A percentile compares a stretch with the other conserved stretches of the same genome.
phyloP scores from a whole-genome alignment of 2,329 filamentous ascomycete species.

The Aspergillus puulaauensis region DNA sequence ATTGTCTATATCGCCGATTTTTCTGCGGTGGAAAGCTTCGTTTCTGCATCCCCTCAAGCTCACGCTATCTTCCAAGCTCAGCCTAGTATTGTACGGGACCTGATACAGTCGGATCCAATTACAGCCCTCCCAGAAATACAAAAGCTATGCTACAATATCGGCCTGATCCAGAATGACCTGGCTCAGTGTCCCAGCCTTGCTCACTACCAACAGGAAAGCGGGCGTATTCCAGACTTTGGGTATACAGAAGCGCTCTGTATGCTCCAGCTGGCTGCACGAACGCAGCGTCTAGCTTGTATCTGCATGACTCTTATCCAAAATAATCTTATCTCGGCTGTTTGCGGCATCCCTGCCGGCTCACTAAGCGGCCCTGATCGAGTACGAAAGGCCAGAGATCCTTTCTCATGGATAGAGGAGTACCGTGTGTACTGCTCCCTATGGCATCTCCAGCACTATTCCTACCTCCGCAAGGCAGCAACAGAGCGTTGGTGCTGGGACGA shows the following conservation, averaged over 20 bases:
- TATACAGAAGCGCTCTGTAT: background rate
- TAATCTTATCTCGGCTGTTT: background rate
- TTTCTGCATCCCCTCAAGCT: background rate
- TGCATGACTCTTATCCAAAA: background rate
- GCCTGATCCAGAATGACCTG: background rate
- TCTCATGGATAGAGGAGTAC: background rate
- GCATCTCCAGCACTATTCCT: background rate
- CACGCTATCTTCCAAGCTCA: background rate
- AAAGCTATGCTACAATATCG: background rate
- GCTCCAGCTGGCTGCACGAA: background rate
- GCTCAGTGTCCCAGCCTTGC: background rate
- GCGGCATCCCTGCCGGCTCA: background rate
- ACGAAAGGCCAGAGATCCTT: background rate
- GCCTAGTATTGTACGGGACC: background rate
- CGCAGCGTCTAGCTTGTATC: background rate
- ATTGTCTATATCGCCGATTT: background rate
- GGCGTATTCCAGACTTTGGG: background rate
- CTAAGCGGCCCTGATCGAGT: background rate
- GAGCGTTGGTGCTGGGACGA: background rate
- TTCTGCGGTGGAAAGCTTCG: background rate
- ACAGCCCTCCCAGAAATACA: background rate
- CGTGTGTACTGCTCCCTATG: background rate
- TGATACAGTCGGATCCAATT: background rate
- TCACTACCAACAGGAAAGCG: background rate
- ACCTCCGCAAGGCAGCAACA: background rate